Evolutionary conservation across 1,284 basidiomycete species (phyloP), one percentile per base, ranked within the genome.

Genomic region (Puccinia coronata): DNA sequence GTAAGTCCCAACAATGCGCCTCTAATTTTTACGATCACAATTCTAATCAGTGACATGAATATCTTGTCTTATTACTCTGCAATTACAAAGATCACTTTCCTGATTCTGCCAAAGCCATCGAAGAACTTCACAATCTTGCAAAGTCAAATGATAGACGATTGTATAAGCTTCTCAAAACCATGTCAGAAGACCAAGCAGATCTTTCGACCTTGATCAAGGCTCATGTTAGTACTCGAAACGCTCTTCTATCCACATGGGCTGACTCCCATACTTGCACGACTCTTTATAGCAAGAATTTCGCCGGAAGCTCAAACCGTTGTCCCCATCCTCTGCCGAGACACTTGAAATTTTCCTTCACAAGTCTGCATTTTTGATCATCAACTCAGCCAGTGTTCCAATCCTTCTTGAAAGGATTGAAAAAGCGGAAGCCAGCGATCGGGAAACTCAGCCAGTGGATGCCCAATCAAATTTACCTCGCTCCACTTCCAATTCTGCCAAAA

Each of bases 51-150:
- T 95, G 95, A 1, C 88, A 25, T 65, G 41, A 49, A 67, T 23
- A 31, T 39, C 41, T 49, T 41, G 16, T 76, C 83, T 82, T 31
- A 82, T 84, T 53, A 16, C 31, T 67, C 84, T 47, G 70, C 8
- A 3, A 28, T 61, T 16, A 72, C 78, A 18, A 82, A 91, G 91
- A 83, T 23, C 86, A 86, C 70, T 92, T 91, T 83, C 88, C 90
- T 2, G 95, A 98, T 76, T 88, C 90, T 0, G 88, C 90, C 57
- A 93, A 93, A 85, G 92, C 91, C 0, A 87, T 88, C 1, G 92
- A 92, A 80, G 95, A 98, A 84, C 87, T 99, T 31, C 88, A 91
- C 28, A 86, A 90, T 0, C 98, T 99, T 84, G 95, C 95, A 0
- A 92, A 92, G 82, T 87, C 92, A 53, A 98, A 98, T 86, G 95